phyloP scores from a whole-genome alignment of 371 early-diverging fungal genomes.

The Lichtheimia corymbifera region DNA sequence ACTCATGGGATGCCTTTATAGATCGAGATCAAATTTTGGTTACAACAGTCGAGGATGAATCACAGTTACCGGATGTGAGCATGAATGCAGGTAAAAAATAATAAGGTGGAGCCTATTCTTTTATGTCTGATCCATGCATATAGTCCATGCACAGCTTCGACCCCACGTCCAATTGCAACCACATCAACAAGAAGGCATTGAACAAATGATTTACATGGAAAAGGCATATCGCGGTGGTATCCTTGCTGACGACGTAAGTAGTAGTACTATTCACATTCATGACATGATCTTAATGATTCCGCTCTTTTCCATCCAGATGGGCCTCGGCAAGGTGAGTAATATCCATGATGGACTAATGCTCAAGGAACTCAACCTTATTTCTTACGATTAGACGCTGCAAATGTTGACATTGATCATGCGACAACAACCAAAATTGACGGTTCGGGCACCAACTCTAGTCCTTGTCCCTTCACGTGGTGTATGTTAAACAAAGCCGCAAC shows the following conservation, averaged over 20 bases:
- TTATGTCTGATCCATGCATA: not conserved
- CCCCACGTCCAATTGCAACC: slow-evolving; percentile 23
- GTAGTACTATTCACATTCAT: no score
- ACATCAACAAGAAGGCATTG: slow-evolving; percentile 44
- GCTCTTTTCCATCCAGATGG: slow-evolving; percentile 30
- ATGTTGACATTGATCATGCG: slow-evolving; percentile 34
- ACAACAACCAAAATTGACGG: slow-evolving; percentile 34
- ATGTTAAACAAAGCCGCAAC: slow-evolving; percentile 3
- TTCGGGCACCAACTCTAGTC: slow-evolving; percentile 34
- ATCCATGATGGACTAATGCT: not conserved
- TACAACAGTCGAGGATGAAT: slow-evolving; percentile 23
- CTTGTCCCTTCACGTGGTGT: slow-evolving; percentile 44
- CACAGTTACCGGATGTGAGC: slow-evolving; percentile 30
- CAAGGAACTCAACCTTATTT: not conserved
- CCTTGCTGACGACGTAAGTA: slow-evolving; percentile 41
- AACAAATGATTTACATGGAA: slow-evolving; percentile 41
- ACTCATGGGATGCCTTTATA: not conserved
- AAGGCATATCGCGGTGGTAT: slow-evolving; percentile 38
- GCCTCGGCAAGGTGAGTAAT: slow-evolving; percentile 38
- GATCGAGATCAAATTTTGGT: slow-evolving; percentile 41
- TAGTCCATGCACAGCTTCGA: slow-evolving; percentile 41
- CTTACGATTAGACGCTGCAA: slow-evolving; percentile 36
- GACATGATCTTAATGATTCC: not conserved
- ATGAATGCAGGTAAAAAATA: slow-evolving; percentile 35
- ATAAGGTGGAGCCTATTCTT: no score